phyloP scores from a whole-genome alignment of 495 filamentous ascomycete species.

The Niebla homalea region DNA sequence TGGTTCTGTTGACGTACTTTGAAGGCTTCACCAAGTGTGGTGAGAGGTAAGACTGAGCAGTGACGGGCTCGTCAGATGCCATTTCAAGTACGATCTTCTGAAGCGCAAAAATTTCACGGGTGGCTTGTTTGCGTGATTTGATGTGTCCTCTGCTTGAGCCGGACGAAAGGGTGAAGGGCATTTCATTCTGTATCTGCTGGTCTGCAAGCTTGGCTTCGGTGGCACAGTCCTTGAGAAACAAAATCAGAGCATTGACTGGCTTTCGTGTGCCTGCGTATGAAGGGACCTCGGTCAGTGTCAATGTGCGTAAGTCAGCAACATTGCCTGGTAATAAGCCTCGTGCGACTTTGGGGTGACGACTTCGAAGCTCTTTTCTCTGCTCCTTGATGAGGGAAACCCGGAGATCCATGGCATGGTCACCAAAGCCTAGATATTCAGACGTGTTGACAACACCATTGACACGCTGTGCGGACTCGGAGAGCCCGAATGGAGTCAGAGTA shows the following conservation, averaged over 20 bases:
- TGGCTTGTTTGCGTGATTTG: conserved; percentile 30
- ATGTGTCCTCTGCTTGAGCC: conserved; percentile 26
- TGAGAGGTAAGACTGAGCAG: conserved; percentile 7
- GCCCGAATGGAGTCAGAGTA: conserved; percentile 10
- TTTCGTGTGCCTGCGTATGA: conserved; percentile 31
- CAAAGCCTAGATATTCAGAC: conserved; percentile 2
- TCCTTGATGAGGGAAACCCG: conserved; percentile 5
- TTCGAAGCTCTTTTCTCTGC: conserved; percentile 9
- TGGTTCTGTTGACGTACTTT: conserved; percentile 15
- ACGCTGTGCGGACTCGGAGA: conserved; percentile 17
- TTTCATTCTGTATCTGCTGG: conserved; percentile 36
- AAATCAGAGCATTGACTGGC: conserved; percentile 33
- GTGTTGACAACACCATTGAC: conserved; percentile 18
- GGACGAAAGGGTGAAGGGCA: conserved; percentile 34
- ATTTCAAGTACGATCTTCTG: conserved; percentile 45
- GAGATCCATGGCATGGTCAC: not conserved
- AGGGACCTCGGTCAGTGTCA: conserved; percentile 48
- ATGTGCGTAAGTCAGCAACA: conserved; percentile 36
- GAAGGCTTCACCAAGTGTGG: conserved; percentile 23
- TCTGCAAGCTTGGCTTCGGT: conserved; percentile 42
- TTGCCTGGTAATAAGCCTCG: conserved; percentile 17
- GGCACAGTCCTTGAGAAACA: conserved; percentile 48
- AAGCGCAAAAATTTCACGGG: conserved; percentile 38
- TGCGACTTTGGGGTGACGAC: conserved; percentile 3
- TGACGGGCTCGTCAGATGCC: conserved; percentile 27